Percentiles rank a stretch among this genome's conserved stretches.
phyloP scores from a whole-genome alignment of 176 grass and related monocot genomes.

The Ensete ventricosum region DNA sequence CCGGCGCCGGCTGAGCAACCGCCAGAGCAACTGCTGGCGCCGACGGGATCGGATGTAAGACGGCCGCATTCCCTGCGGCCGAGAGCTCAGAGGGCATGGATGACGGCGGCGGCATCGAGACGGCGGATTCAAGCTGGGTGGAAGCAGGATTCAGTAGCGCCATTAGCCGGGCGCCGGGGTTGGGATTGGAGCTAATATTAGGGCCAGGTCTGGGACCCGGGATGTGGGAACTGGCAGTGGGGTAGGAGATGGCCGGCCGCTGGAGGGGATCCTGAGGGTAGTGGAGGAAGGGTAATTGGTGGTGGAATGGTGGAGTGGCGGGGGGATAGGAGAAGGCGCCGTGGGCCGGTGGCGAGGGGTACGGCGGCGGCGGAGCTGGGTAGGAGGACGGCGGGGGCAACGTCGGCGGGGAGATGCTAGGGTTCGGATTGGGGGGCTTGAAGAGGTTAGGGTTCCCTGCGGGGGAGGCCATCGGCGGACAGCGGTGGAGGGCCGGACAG shows the following conservation, averaged over 20 bases:
- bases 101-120: constrained; percentile 36
- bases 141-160: constrained; percentile 54
- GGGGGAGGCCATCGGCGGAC: constrained; percentile 13
- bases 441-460: constrained; percentile 48
- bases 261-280: constrained; percentile 41
- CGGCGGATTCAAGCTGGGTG: constrained; percentile 40
- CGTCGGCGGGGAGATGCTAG: constrained; percentile 32
- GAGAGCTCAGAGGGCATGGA: constrained; percentile 29
- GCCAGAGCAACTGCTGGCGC: constrained; percentile 29
- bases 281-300: constrained; percentile 35
- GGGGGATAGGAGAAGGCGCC: constrained; percentile 69
- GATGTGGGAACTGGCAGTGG: constrained; percentile 30
- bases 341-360: constrained; percentile 23
- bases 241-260: constrained; percentile 27
- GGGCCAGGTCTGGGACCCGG: constrained; percentile 30
- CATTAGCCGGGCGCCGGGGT: constrained; percentile 62
- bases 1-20: constrained; percentile 23
- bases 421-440: constrained; percentile 28
- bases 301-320: constrained; percentile 43
- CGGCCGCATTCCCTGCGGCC: constrained; percentile 10
- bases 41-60: constrained; percentile 31
- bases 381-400: constrained; percentile 23
- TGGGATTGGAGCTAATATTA: constrained; percentile 9
- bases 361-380: constrained; percentile 13
- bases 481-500: neutral